These are phyloP conservation scores for Chenopodium quinoa DNA, from an alignment of 148 eudicot genomes.

Conservation along the genomic window DNA sequence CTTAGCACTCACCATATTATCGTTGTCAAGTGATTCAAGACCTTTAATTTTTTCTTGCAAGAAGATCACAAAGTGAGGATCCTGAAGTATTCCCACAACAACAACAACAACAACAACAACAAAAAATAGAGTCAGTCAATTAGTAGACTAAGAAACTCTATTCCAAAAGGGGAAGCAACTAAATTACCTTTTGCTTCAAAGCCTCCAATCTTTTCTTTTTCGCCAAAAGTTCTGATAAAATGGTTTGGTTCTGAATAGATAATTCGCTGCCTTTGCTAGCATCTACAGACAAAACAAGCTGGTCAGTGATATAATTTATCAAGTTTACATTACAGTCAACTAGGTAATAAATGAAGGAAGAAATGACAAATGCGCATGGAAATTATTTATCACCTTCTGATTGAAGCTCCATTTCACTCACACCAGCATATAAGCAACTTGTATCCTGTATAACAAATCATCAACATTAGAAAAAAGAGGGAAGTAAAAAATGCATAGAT, in stretches of 20 bases:
- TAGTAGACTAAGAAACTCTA: not conserved
- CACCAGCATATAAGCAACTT: constrained; percentile 34
- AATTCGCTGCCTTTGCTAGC: constrained; percentile 31
- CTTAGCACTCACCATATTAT: constrained; percentile 49
- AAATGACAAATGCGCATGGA: not conserved
- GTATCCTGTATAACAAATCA: constrained; percentile 44
- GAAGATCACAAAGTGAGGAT: constrained; percentile 56
- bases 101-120: not conserved
- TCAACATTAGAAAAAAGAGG: constrained; percentile 18
- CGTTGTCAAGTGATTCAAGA: constrained; percentile 38
- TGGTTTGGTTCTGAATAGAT: constrained; percentile 42
- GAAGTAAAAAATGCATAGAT: constrained; percentile 5
- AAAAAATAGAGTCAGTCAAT: not conserved
- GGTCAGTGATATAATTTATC: constrained; percentile 2
- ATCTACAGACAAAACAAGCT: constrained; percentile 38
- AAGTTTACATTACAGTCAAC: not conserved
- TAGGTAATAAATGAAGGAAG: not conserved
- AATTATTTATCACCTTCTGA: constrained; percentile 46
- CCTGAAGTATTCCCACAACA: constrained; percentile 34
- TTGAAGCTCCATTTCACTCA: constrained; percentile 30
- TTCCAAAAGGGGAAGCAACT: not conserved
- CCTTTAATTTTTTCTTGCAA: constrained; percentile 43
- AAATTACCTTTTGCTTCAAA: constrained; percentile 64
- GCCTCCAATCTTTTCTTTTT: constrained; percentile 57
- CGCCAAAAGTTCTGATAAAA: constrained; percentile 48